Conservation (phyloP, 768 basidiomycete genomes). For the Austroboletus eburneus region DNA sequence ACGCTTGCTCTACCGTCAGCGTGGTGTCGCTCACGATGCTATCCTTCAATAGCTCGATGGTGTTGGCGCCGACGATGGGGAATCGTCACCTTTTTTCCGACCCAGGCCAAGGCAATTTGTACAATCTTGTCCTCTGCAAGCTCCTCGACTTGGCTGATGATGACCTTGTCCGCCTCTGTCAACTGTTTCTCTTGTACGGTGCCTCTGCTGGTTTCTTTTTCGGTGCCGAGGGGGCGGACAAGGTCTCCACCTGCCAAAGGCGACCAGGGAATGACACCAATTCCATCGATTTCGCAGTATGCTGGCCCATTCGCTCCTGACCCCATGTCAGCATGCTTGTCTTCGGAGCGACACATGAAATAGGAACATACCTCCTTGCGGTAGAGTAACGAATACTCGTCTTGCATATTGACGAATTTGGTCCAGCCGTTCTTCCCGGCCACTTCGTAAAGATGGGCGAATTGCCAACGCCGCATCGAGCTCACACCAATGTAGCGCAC, state of each 20-base stretch:
- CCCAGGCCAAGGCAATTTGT: conserved; percentile 43
- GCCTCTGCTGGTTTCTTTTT: conserved; percentile 14
- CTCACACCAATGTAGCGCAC: conserved; percentile 48
- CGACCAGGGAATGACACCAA: conserved; percentile 50
- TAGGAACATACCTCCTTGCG: conserved; percentile 40
- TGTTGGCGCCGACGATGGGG: not conserved
- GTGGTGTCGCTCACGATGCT: not conserved
- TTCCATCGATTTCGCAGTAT: conserved; percentile 46
- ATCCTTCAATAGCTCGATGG: not conserved
- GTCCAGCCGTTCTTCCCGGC: conserved; percentile 44
- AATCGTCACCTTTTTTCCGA: not conserved
- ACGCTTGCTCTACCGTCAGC: not conserved
- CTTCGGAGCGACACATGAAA: no score
- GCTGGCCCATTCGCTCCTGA: conserved; percentile 44
- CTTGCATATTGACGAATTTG: conserved; percentile 52
- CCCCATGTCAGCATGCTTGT: not conserved
- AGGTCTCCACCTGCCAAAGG: conserved; percentile 42
- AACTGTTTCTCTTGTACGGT: conserved; percentile 30
- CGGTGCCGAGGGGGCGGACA: no score
- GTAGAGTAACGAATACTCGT: conserved; percentile 49
- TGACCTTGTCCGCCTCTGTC: no score
- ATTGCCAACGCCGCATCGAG: conserved; percentile 43
- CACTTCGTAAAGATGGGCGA: conserved; percentile 39
- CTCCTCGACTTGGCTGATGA: no score
- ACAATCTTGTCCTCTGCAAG: conserved; percentile 33